phyloP scores from a whole-genome alignment of 2,329 filamentous ascomycete species.

The Colletotrichum acutatum region DNA sequence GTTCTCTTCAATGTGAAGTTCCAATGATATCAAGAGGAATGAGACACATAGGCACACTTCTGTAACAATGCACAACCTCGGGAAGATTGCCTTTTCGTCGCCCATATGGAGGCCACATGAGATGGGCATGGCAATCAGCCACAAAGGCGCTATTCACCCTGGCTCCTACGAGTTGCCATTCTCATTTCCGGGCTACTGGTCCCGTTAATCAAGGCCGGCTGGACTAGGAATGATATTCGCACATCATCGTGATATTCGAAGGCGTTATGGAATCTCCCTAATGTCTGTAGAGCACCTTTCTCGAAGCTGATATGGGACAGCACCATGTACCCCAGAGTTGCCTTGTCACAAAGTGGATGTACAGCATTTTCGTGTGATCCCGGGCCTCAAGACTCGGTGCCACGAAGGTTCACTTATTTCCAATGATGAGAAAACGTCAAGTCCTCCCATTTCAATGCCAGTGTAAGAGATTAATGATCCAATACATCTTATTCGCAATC shows the following conservation, averaged over 20 bases:
- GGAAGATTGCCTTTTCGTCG: not conserved
- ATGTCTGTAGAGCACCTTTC: not conserved
- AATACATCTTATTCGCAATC: not conserved
- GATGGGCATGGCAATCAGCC: constrained; percentile 11
- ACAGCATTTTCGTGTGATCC: not conserved
- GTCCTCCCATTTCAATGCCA: not conserved
- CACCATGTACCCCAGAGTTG: not conserved
- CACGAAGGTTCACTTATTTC: not conserved
- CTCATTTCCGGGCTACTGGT: not conserved
- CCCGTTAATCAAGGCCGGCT: not conserved
- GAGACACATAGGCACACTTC: constrained; percentile 16
- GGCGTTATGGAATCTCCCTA: constrained; percentile 8
- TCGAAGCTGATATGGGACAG: not conserved
- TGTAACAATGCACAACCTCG: constrained; percentile 22
- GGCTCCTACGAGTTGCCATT: constrained; percentile 11
- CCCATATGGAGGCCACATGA: constrained; percentile 24
- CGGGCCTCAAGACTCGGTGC: not conserved
- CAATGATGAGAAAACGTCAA: no score
- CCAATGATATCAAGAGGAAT: not conserved
- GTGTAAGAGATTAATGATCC: constrained; percentile 20
- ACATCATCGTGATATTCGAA: not conserved
- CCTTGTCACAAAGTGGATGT: not conserved
- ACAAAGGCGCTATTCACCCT: constrained; percentile 9
- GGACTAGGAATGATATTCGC: not conserved
- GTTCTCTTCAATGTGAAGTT: not conserved